Base-by-base conservation (phyloP, 257 asterid species). In the Nicotiana paniculata region DNA sequence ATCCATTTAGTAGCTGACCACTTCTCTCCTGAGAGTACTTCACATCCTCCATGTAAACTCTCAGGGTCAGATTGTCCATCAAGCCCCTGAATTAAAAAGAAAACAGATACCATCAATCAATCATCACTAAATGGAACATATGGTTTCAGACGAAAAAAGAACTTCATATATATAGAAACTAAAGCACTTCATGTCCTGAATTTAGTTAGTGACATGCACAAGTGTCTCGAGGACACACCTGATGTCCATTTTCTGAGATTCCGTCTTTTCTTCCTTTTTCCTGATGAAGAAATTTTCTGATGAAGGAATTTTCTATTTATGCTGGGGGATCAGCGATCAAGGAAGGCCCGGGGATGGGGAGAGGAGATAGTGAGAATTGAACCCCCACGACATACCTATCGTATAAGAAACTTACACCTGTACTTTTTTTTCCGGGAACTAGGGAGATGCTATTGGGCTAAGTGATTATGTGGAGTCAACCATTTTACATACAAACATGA, bases 1-100 rank as follows among this genome's bases (percentile, higher is more conserved):
- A 94, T 91, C 98, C 98, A 94, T 86, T 94, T 94, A 39, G 98
- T 94, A 48, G 98, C 98, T 11, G 97, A 94, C 98, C 98, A 94
- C 84, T 94, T 94, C 89, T 94, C 98, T 46, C 98, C 98, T 4
- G 91, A 79, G 51, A 88, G 53, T n/a, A 94, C 98, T 81, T 87
- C 92, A 86, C 98, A 92, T 65, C 98, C 98, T 68, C 96, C 98
- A 61, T 94, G 98, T 78, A 92, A 74, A 86, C 97, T 94, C 62
- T 81, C 85, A 13, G 93, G 90, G 86, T 94, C 98, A 6, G 93
- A 87, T 83, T 90, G 82, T 55, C 98, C 98, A 86, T 92, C 90
- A 2, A 94, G 94, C 72, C 97, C 98, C 98, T 94, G 90, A 77
- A 59, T 77, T 37, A 26, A 79, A 10, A 63, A 78, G 6, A 55